These are phyloP conservation scores for Calonectria ilicicola DNA, from an alignment of 2,329 filamentous ascomycete species.

Conservation along the genomic window DNA sequence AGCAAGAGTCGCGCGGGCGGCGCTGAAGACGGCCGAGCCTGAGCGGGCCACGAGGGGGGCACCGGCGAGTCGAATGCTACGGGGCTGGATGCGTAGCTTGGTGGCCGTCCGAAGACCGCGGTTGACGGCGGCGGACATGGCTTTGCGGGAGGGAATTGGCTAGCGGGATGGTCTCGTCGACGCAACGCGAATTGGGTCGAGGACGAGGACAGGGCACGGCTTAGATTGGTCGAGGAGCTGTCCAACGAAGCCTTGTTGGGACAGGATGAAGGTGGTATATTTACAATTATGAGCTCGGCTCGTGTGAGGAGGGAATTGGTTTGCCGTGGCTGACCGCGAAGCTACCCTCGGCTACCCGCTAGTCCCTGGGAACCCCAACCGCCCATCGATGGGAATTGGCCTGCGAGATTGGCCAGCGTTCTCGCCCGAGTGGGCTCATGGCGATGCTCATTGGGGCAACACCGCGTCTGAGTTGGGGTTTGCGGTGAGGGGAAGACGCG, in stretches of 20 bases:
- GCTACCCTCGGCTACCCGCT: conserved; percentile 43
- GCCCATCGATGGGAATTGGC: background rate
- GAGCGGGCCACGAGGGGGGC: conserved; percentile 51
- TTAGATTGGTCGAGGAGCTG: background rate
- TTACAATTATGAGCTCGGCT: conserved; percentile 42
- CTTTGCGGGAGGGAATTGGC: conserved; percentile 17
- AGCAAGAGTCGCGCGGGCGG: conserved; percentile 49
- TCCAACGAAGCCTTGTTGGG: background rate
- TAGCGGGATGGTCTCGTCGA: background rate
- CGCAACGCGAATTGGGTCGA: conserved; percentile 4
- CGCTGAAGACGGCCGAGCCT: conserved; percentile 46
- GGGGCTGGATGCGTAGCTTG: conserved; percentile 61
- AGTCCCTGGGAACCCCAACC: conserved; percentile 22
- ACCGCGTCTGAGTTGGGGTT: background rate
- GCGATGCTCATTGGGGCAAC: background rate
- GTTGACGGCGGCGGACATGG: conserved; percentile 67
- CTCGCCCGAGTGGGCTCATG: conserved; percentile 17
- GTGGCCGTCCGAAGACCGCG: conserved; percentile 67
- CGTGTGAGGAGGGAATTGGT: conserved; percentile 17
- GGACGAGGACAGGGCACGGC: background rate
- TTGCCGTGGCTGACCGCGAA: conserved; percentile 43
- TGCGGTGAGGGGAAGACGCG: background rate
- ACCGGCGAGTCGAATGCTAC: conserved; percentile 49
- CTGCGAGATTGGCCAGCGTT: conserved; percentile 13
- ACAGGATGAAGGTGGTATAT: conserved; percentile 26